A percentile compares a stretch with the other conserved stretches of the same genome.
Evolutionary conservation across 2,329 filamentous ascomycete genomes (phyloP).

Genomic region (Pseudohalonectria lignicola): DNA sequence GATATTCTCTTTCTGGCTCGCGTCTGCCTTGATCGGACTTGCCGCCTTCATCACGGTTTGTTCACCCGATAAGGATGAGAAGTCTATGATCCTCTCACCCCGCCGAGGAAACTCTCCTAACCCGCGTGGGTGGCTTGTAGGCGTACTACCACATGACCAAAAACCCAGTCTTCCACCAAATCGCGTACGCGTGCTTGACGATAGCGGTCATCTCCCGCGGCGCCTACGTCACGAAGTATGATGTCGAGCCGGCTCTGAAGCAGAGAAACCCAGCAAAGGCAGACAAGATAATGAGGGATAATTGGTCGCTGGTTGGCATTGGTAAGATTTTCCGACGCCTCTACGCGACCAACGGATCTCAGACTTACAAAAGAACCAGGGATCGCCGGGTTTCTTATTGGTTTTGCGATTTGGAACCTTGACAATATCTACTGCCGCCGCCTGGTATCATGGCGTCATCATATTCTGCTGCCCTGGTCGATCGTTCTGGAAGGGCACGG

Average conservation of each 20-base stretch:
- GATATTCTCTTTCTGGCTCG: conserved; percentile 34
- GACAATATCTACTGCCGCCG: conserved; percentile 67
- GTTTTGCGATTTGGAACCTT: conserved; percentile 67
- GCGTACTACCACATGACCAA: conserved; percentile 63
- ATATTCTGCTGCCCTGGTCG: conserved; percentile 69
- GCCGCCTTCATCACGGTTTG: conserved; percentile 65
- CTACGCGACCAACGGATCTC: conserved; percentile 35
- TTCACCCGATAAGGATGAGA: no score
- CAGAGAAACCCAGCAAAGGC: conserved; percentile 39
- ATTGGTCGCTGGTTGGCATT: conserved; percentile 64
- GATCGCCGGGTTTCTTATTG: conserved; percentile 74
- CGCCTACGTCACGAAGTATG: conserved; percentile 60
- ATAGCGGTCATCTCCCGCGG: conserved; percentile 58
- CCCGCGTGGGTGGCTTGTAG: no score
- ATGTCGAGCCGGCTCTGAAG: conserved; percentile 32
- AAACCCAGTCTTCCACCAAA: conserved; percentile 74
- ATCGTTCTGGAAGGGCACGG: conserved; percentile 51
- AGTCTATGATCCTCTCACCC: no score
- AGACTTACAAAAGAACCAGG: conserved; percentile 33
- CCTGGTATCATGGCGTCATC: conserved; percentile 53
- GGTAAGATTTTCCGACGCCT: conserved; percentile 20
- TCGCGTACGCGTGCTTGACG: conserved; percentile 64
- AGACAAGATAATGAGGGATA: conserved; percentile 36
- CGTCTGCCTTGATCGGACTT: conserved; percentile 39
- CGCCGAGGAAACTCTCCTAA: no score